These are phyloP conservation scores for Tetracladium maxilliforme DNA, from an alignment of 2,329 filamentous ascomycete species.

Conservation along the genomic window DNA sequence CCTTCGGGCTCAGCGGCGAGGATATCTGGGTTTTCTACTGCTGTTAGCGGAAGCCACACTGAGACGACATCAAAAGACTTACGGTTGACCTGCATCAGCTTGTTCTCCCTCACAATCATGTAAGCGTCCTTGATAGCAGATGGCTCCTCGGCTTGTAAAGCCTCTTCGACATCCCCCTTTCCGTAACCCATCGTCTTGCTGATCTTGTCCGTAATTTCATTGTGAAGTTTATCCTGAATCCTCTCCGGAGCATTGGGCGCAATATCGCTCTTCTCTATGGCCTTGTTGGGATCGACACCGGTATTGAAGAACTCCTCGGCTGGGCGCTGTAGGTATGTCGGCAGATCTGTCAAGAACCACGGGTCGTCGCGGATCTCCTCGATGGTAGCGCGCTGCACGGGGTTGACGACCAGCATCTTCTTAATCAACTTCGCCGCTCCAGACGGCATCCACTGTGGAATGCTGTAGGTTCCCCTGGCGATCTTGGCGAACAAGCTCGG, in stretches of 20 bases:
- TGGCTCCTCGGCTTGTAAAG: constrained; percentile 78
- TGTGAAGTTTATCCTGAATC: constrained; percentile 79
- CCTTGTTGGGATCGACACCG: constrained; percentile 83
- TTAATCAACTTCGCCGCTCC: constrained; percentile 74
- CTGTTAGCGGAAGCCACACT: too few relatives aligned
- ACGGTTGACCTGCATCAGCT: constrained; percentile 92
- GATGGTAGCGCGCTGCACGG: constrained; percentile 86
- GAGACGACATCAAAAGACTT: constrained; percentile 25
- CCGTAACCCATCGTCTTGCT: constrained; percentile 98
- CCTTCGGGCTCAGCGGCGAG: constrained; percentile 4
- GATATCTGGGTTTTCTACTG: constrained; percentile 6
- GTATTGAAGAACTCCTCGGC: constrained; percentile 88
- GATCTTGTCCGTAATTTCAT: constrained; percentile 86
- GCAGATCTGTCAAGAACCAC: constrained; percentile 84
- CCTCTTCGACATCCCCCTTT: constrained; percentile 88
- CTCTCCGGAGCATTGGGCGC: constrained; percentile 64
- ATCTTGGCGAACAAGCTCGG: constrained; percentile 97
- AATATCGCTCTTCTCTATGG: constrained; percentile 71
- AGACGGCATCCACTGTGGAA: constrained; percentile 78
- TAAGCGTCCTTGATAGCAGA: constrained; percentile 99
- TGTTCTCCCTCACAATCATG: constrained; percentile 93
- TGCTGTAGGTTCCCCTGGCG: constrained; percentile 80
- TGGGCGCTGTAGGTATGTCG: constrained; percentile 73
- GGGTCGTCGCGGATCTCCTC: constrained; percentile 84
- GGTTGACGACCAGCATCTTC: constrained; percentile 90